Base-by-base conservation (phyloP, 805 yeast genomes). In the Metschnikowia cubensis region DNA sequence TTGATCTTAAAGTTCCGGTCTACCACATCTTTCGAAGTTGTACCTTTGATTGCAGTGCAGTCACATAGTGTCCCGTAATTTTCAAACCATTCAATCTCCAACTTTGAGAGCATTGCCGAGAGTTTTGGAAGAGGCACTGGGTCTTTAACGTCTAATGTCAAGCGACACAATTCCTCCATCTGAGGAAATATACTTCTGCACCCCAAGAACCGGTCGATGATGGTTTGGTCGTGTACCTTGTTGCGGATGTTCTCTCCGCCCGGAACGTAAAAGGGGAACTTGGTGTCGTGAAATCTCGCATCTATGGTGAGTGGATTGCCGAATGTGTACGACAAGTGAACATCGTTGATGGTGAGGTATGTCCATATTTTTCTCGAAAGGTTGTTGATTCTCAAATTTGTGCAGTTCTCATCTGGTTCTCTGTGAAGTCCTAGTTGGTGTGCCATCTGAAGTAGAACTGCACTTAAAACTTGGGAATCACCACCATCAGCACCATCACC, bases 361-460 rank as follows among this genome's bases (percentile, higher is more conserved):
- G 47, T 35, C 69, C 69, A 66, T 5, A 66, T 52, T 34, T 65
- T 66, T 37, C 70, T 48, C 10, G 60, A 53, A 21, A 66, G 50
- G 47, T 59, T 52, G 43, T 58, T 54, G 21, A 47, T 44, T 49
- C 53, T 57, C 51, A 57, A 58, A 40, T 61, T 57, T 3, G 52
- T 52, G 32, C 51, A 47, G 14, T 51, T 49, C 14, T 57, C 62
- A 14, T 73, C 76, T 0, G 90, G 89, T 54, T 85, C 90, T 56
- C 89, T 72, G 60, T 85, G 84, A 22, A 85, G 60, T 0, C 90
- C 91, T 54, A 84, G 74, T 35, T 84, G 75, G 48, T 80, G 73
- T 0, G 85, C 87, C 85, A 85, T 82, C 58, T 83, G 88, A 14
- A 83, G 66, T 14, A 62, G 20, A 15, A 50, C 50, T 6, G 69